phyloP scores from a whole-genome alignment of 768 basidiomycete species.

The Psilocybe subaeruginosa region DNA sequence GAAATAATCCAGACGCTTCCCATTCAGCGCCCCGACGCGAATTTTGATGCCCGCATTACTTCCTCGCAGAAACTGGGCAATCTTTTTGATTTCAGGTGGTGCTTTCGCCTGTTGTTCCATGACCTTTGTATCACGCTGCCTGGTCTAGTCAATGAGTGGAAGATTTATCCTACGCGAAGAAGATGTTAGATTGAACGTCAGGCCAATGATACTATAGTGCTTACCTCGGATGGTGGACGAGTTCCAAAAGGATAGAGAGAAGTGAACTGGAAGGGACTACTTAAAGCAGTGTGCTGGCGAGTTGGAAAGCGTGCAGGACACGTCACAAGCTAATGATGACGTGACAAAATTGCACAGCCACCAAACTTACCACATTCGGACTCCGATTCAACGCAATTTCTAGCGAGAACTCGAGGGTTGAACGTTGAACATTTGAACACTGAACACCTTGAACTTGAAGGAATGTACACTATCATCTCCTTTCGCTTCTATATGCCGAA shows the following conservation, averaged over 20 bases:
- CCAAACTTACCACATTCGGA: neutral
- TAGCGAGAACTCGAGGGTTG: too few relatives aligned
- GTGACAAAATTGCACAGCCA: conserved; percentile 11
- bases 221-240: neutral
- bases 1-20: conserved; percentile 97
- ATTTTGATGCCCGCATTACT: conserved; percentile 88
- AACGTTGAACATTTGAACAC: too few relatives aligned
- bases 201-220: neutral
- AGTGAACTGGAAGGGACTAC: neutral
- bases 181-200: neutral
- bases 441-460: too few relatives aligned
- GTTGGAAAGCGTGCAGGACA: conserved; percentile 14
- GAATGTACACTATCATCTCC: too few relatives aligned
- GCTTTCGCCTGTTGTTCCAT: conserved; percentile 83
- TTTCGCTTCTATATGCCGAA: too few relatives aligned
- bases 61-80: conserved; percentile 86
- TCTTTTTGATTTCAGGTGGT: conserved; percentile 76
- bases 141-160: neutral
- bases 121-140: conserved; percentile 5
- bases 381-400: too few relatives aligned
- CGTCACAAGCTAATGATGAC: conserved; percentile 17
- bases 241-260: neutral
- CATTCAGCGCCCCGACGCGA: conserved; percentile 87
- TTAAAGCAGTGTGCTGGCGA: conserved; percentile 22
- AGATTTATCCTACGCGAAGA: neutral